These are phyloP conservation scores for Citrus inodora DNA, from an alignment of 345 rosid species.

Conservation along the genomic window DNA sequence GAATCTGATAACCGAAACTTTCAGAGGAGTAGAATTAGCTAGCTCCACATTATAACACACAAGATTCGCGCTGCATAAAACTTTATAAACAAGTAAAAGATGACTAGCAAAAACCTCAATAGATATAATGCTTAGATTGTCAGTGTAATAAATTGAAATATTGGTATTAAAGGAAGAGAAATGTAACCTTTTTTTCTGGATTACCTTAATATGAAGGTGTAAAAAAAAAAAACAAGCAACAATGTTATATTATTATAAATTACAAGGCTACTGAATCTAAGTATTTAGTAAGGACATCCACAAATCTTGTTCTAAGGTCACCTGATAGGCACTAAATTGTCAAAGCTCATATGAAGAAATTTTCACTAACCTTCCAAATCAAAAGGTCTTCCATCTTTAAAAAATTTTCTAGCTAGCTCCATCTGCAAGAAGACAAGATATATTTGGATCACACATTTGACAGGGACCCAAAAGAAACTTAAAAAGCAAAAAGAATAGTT, in stretches of 20 bases:
- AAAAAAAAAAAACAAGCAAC: too few relatives aligned
- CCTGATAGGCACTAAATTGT: not conserved
- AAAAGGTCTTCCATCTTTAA: constrained; percentile 74
- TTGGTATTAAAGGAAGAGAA: not conserved
- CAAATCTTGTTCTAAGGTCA: not conserved
- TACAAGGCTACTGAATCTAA: not conserved
- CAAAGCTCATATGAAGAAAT: constrained; percentile 1
- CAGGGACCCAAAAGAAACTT: not conserved
- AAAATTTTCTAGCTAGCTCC: constrained; percentile 76
- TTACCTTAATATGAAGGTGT: not conserved
- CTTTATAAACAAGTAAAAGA: not conserved
- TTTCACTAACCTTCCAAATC: constrained; percentile 72
- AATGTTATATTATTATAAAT: not conserved
- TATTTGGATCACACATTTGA: not conserved
- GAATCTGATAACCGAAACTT: not conserved
- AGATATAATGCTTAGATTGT: not conserved
- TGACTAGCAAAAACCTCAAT: not conserved
- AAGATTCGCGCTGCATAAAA: not conserved
- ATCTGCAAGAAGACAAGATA: constrained; percentile 36
- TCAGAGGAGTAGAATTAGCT: not conserved
- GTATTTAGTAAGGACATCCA: not conserved
- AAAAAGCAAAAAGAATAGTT: not conserved
- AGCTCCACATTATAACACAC: not conserved
- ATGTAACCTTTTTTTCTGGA: not conserved
- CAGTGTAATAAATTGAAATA: not conserved